Base-by-base conservation (phyloP, 179 eudicot genomes). In the Beta macrorhiza region DNA sequence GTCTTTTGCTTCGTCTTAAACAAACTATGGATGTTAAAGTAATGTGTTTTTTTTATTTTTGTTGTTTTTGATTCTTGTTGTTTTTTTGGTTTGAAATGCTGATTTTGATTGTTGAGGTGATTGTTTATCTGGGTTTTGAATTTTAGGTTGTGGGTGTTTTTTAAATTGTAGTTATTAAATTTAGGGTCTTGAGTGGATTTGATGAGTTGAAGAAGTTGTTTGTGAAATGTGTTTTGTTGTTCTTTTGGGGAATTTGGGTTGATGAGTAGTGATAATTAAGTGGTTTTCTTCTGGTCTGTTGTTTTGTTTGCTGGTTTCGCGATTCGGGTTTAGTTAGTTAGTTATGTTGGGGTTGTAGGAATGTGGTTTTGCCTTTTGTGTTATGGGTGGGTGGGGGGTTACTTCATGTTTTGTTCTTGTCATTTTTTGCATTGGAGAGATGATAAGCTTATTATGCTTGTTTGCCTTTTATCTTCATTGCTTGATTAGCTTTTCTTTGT, bases 21-120 rank as follows among this genome's bases (percentile, higher is more conserved):
- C 90, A 87, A 75, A 88, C 90, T 88, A 90, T 92, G 92, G 97
- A 92, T 91, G 62, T 72, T 82, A 89, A 92, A 92, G 98, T 96
- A 86, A 84, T 72, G 84, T 70, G 64, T 22, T 79, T 75, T 72
- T n/a, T 32, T n/a, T 12, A 37, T 25, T 29, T 32, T 74, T 7
- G 65, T 19, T 49, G 29, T 77, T 19, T 25, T 63, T 63, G 37
- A 14, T 45, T 45, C 29, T 22, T 52, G 19, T 82, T 64, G n/a
- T 51, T 52, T 76, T 37, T 47, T 70, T 69, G 42, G 42, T 37
- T 1, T 0, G 42, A 2, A 4, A 3, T 67, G 16, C 16, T 12
- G 22, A n/a, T 79, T 61, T 53, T 45, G 58, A 15, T 78, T 61
- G 57, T 73, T 42, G 29, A 65, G 20, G 80, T 49, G 65, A 29